phyloP scores from a whole-genome alignment of 2,329 filamentous ascomycete genomes.

The Ophiobolus disseminans region DNA sequence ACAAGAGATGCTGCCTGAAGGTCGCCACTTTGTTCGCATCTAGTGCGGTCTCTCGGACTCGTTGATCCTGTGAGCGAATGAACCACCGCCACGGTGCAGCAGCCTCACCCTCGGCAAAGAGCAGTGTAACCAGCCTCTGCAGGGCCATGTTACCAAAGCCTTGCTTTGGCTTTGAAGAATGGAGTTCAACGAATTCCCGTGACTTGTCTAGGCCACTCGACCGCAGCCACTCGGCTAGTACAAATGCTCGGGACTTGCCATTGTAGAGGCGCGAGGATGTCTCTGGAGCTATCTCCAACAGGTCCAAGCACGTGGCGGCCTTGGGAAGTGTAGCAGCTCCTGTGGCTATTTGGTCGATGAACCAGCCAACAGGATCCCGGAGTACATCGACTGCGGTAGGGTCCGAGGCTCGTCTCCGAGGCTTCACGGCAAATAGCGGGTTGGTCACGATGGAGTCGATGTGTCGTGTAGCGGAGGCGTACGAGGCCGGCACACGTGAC shows the following conservation, averaged over 20 bases:
- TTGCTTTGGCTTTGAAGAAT: constrained; percentile 11
- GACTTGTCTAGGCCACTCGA: constrained; percentile 38
- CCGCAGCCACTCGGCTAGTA: constrained; percentile 40
- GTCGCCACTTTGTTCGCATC: constrained; percentile 10
- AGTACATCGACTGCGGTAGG: constrained; percentile 32
- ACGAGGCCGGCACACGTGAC: constrained; percentile 40
- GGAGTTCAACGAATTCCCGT: constrained; percentile 31
- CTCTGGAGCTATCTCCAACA: constrained; percentile 30
- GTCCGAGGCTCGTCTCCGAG: constrained; percentile 34
- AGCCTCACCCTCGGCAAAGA: constrained; percentile 31
- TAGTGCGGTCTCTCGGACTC: constrained; percentile 25
- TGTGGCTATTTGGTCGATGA: constrained; percentile 49
- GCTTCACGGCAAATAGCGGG: constrained; percentile 55
- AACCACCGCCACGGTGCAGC: constrained; percentile 42
- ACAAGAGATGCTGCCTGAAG: constrained; percentile 34
- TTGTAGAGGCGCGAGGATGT: constrained; percentile 6
- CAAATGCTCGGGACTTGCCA: constrained; percentile 20
- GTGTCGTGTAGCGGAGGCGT: constrained; percentile 53
- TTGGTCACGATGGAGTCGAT: constrained; percentile 60
- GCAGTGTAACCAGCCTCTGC: constrained; percentile 25
- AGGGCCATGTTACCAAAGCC: constrained; percentile 20
- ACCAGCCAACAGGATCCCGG: constrained; percentile 50
- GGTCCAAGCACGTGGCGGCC: constrained; percentile 48
- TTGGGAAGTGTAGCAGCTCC: constrained; percentile 49
- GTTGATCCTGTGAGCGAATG: constrained; percentile 22